phyloP scores from a whole-genome alignment of 495 filamentous ascomycete genomes.

The Tuber brumale region DNA sequence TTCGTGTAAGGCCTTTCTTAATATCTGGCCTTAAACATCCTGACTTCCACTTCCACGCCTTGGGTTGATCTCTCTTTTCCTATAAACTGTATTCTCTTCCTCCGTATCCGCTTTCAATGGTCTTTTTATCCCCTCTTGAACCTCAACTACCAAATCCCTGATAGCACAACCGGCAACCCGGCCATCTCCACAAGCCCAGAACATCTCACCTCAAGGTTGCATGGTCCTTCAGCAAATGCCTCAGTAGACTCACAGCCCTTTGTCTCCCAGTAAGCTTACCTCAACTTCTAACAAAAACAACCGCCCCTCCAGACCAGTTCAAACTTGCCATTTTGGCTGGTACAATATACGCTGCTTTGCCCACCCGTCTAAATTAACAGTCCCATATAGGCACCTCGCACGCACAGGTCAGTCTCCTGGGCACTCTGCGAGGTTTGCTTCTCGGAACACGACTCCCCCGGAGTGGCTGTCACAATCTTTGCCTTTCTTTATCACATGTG shows the following conservation, averaged over 20 bases:
- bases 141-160: not conserved
- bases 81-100: not conserved
- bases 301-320: no score
- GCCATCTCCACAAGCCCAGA: slow-evolving; percentile 25
- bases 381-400: no score
- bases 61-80: slow-evolving; percentile 18
- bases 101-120: not conserved
- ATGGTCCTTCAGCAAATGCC: slow-evolving; percentile 24
- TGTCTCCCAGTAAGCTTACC: not conserved
- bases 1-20: slow-evolving; percentile 14
- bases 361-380: slow-evolving; percentile 25
- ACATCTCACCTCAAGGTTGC: slow-evolving; percentile 29
- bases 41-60: slow-evolving; percentile 40
- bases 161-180: slow-evolving; percentile 19
- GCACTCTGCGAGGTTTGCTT: no score
- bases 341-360: slow-evolving; percentile 26
- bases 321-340: slow-evolving; percentile 31
- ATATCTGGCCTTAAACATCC: slow-evolving; percentile 29
- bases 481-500: no score
- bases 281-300: not conserved
- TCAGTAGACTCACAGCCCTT: slow-evolving; percentile 35
- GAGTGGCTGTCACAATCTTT: no score
- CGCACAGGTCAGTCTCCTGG: no score
- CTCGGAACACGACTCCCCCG: no score
- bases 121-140: not conserved